Percentiles rank a stretch among this genome's conserved stretches.
phyloP scores from a whole-genome alignment of 352 stramenopile species.

The Globisporangium paddicum region DNA sequence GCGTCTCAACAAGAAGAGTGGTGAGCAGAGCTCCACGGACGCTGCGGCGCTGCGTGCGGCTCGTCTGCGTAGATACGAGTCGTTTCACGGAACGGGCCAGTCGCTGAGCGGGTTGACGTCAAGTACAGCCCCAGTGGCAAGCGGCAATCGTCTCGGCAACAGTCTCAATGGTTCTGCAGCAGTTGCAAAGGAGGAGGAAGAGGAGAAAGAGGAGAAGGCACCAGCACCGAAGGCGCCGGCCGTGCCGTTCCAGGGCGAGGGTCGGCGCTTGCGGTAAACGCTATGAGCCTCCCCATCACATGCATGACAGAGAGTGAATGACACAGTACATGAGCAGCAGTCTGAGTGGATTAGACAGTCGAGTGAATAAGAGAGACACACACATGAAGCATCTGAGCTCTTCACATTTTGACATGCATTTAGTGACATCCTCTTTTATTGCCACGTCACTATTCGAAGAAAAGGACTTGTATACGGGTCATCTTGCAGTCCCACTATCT shows the following conservation, averaged over 20 bases:
- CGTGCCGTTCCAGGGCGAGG: slow-evolving; percentile 64
- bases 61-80: slow-evolving; percentile 76
- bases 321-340: neutral
- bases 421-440: neutral
- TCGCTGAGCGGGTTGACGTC: slow-evolving; percentile 61
- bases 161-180: slow-evolving; percentile 17
- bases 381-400: neutral
- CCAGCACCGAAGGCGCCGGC: slow-evolving; percentile 20
- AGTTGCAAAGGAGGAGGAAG: slow-evolving; percentile 30
- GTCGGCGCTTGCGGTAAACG: slow-evolving; percentile 48
- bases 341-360: neutral
- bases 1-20: slow-evolving; percentile 63
- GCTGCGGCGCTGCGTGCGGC: slow-evolving; percentile 58
- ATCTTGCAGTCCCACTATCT: slow-evolving; percentile 2
- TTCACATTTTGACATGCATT: neutral
- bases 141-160: slow-evolving; percentile 21
- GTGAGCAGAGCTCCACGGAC: slow-evolving; percentile 52
- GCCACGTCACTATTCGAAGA: neutral
- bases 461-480: neutral
- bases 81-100: slow-evolving; percentile 76
- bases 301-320: neutral
- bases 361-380: neutral
- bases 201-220: slow-evolving; percentile 32
- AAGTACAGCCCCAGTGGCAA: slow-evolving; percentile 9
- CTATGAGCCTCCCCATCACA: neutral